A percentile compares a stretch with the other conserved stretches of the same genome.
These are phyloP conservation scores for Fusarium ramigenum DNA, from an alignment of 2,329 filamentous ascomycete species.

Conservation along the genomic window DNA sequence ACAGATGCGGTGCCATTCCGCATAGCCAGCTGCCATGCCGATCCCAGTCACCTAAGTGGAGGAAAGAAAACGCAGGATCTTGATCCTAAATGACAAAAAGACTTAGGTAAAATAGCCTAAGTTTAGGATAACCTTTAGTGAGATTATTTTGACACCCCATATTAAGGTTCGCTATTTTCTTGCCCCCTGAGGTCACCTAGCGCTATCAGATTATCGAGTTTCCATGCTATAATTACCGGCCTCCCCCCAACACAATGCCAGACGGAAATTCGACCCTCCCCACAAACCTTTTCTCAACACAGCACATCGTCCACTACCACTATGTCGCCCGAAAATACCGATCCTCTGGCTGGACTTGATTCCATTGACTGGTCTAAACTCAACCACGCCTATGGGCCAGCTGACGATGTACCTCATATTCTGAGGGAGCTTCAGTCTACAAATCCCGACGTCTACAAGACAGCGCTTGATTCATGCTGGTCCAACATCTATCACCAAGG, in stretches of 20 bases:
- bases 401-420: not conserved
- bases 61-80: no score
- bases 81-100: no score
- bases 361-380: not conserved
- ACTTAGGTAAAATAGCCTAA: no score
- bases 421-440: not conserved
- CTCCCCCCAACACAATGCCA: not conserved
- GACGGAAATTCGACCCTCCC: accelerated
- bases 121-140: no score
- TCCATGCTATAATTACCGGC: not conserved
- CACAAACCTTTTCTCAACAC: accelerated
- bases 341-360: not conserved
- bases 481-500: not conserved
- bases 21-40: accelerated
- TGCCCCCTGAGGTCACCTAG: no score
- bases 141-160: no score
- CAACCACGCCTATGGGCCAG: not conserved
- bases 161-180: no score
- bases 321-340: accelerated
- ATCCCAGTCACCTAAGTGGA: not conserved
- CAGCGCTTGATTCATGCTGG: not conserved
- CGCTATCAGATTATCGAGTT: not conserved
- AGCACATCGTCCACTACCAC: accelerated
- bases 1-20: not conserved
- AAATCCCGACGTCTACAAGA: not conserved